Evolutionary conservation across 768 basidiomycete species (phyloP).

Genomic region (Phanerochaete sordida): DNA sequence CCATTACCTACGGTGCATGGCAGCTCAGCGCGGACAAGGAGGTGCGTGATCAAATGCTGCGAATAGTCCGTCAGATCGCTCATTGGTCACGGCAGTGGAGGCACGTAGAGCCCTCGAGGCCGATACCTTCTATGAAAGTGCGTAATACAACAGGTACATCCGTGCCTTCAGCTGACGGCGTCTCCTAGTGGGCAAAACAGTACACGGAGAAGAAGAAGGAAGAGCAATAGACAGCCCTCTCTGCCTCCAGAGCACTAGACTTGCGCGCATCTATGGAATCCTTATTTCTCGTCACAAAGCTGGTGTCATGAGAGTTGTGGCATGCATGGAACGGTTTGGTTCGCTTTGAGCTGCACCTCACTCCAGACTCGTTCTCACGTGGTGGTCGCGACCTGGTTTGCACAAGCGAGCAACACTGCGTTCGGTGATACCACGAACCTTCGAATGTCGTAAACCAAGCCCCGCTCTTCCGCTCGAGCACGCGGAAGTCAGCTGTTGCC

Average conservation of each 20-base stretch:
- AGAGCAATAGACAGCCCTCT: not conserved
- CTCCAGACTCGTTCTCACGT: too few species aligned
- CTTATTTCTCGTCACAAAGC: too few species aligned
- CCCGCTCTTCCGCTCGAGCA: too few species aligned
- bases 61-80: not conserved
- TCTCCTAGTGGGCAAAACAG: constrained; percentile 47
- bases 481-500: too few species aligned
- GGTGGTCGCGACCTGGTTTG: too few species aligned
- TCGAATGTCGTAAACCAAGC: too few species aligned
- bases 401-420: too few species aligned
- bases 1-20: constrained; percentile 67
- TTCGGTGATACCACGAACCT: too few species aligned
- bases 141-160: constrained; percentile 21
- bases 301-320: too few species aligned
- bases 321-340: too few species aligned
- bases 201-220: constrained; percentile 32
- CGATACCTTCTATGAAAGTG: constrained; percentile 81
- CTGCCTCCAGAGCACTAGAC: not conserved
- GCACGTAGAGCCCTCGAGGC: constrained; percentile 53
- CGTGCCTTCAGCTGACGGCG: not conserved
- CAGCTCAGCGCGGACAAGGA: constrained; percentile 73
- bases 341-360: too few species aligned
- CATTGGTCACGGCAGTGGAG: constrained; percentile 42
- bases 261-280: not conserved
- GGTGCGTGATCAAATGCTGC: constrained; percentile 41